phyloP scores from a whole-genome alignment of 805 yeast genomes.

The Lachancea dasiensis region DNA sequence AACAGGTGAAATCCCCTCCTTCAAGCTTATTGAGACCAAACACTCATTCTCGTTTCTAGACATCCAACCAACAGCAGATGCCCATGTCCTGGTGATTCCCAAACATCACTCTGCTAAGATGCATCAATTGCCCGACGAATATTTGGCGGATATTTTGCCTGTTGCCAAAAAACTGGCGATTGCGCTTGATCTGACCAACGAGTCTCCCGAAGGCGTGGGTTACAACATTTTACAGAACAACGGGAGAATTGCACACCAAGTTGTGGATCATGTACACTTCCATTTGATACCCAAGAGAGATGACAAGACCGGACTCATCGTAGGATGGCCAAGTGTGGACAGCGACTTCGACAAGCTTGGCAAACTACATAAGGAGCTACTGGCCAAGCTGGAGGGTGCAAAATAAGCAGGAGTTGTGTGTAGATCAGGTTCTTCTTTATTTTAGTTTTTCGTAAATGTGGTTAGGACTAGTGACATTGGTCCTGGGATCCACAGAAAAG shows the following conservation, averaged over 20 bases:
- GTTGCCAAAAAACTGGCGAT: slow-evolving; percentile 79
- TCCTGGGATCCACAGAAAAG: too few species aligned
- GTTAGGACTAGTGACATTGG: too few species aligned
- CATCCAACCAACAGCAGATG: slow-evolving; percentile 85
- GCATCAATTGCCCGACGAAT: slow-evolving; percentile 90
- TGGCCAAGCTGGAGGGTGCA: slow-evolving; percentile 35
- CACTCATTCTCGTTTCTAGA: slow-evolving; percentile 80
- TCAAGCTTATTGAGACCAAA: slow-evolving; percentile 84
- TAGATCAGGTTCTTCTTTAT: background rate
- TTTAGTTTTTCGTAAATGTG: background rate
- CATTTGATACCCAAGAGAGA: slow-evolving; percentile 90
- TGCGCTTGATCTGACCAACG: slow-evolving; percentile 57
- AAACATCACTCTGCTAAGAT: slow-evolving; percentile 89
- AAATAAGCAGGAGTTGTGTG: background rate
- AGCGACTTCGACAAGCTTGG: slow-evolving; percentile 72
- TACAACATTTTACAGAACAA: slow-evolving; percentile 91
- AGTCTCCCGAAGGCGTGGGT: slow-evolving; percentile 56
- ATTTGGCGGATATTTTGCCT: slow-evolving; percentile 79
- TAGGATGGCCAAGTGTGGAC: slow-evolving; percentile 91
- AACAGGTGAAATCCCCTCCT: slow-evolving; percentile 89
- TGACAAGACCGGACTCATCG: slow-evolving; percentile 64
- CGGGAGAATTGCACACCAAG: slow-evolving; percentile 93
- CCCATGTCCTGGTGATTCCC: slow-evolving; percentile 87
- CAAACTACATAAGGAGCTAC: slow-evolving; percentile 55
- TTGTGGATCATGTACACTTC: slow-evolving; percentile 93